phyloP scores from a whole-genome alignment of 2,329 filamentous ascomycete species.

The Exophiala lecanii-corni region DNA sequence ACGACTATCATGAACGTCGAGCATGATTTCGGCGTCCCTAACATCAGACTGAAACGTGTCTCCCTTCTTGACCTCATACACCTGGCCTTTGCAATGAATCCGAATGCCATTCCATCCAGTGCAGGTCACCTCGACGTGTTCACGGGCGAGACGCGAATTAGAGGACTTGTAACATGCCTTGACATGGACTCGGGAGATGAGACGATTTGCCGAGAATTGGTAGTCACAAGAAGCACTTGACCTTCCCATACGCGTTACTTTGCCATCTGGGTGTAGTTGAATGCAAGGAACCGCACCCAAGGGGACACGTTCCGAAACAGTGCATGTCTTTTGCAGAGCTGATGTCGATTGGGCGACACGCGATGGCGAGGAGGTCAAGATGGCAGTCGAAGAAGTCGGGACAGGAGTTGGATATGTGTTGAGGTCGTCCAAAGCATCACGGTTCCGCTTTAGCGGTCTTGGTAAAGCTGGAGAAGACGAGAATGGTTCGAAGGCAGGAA shows the following conservation, averaged over 20 bases:
- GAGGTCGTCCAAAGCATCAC: conserved; percentile 38
- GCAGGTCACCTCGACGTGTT: conserved; percentile 83
- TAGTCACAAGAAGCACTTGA: conserved; percentile 95
- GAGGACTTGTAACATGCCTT: conserved; percentile 77
- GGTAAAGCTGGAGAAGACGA: conserved; percentile 46
- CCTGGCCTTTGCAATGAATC: conserved; percentile 82
- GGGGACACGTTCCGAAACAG: conserved; percentile 73
- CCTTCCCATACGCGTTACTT: conserved; percentile 79
- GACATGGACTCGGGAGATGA: conserved; percentile 91
- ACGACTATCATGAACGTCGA: conserved; percentile 89
- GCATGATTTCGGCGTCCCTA: conserved; percentile 82
- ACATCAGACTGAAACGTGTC: conserved; percentile 89
- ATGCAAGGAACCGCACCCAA: conserved; percentile 78
- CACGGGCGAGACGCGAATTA: conserved; percentile 61
- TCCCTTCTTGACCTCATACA: conserved; percentile 80
- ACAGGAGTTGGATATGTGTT: conserved; percentile 85
- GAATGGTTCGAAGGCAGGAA: conserved; percentile 48
- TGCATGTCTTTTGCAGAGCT: conserved; percentile 57
- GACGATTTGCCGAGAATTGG: conserved; percentile 84
- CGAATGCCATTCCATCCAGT: conserved; percentile 94
- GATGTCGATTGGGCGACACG: conserved; percentile 46
- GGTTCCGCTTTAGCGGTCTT: conserved; percentile 44
- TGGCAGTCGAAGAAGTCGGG: conserved; percentile 88
- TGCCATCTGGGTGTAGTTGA: conserved; percentile 74
- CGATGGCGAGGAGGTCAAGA: conserved; percentile 81